Evolutionary conservation across 2,329 filamentous ascomycete species (phyloP).

Genomic region (Dactylellina haptotyla): DNA sequence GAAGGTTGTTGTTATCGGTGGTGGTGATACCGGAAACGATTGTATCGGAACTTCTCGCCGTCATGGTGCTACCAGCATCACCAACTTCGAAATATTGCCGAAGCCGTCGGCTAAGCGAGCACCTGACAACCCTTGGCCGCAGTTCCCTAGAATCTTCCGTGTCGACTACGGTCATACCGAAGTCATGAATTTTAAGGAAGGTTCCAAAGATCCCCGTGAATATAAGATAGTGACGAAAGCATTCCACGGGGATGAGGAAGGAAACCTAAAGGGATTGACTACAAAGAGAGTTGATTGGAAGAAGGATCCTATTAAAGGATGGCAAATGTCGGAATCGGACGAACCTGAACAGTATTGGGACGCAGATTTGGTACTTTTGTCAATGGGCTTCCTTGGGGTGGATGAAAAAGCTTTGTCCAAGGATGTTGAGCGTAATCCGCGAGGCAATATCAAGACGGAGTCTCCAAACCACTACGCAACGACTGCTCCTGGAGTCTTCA

Average conservation of each 20-base stretch:
- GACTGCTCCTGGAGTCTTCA: conserved; percentile 87
- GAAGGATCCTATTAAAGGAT: conserved; percentile 85
- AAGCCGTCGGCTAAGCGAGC: conserved; percentile 91
- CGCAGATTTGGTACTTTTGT: conserved; percentile 89
- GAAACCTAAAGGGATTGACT: conserved; percentile 94
- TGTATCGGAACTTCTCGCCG: conserved; percentile 97
- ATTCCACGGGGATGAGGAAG: conserved; percentile 87
- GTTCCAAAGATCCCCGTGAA: conserved; percentile 94
- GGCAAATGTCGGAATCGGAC: conserved; percentile 98
- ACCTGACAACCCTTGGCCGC: conserved; percentile 95
- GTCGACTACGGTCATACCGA: conserved; percentile 98
- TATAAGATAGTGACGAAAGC: conserved; percentile 99
- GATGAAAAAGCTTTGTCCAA: conserved; percentile 87
- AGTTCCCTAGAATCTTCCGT: conserved; percentile 97
- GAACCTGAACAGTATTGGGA: conserved; percentile 96
- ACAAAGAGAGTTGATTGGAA: conserved; percentile 96
- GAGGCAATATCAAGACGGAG: conserved; percentile 96
- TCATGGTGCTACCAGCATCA: conserved; percentile 92
- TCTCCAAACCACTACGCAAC: conserved; percentile 82
- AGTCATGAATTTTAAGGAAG: conserved; percentile 91
- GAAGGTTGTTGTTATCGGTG: conserved; percentile 94
- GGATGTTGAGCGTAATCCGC: conserved; percentile 87
- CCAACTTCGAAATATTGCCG: conserved; percentile 94
- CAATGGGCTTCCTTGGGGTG: conserved; percentile 96
- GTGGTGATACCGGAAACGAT: conserved; percentile 97